Conservation (phyloP, 441 rosid species). For the Gossypium trilobum region DNA sequence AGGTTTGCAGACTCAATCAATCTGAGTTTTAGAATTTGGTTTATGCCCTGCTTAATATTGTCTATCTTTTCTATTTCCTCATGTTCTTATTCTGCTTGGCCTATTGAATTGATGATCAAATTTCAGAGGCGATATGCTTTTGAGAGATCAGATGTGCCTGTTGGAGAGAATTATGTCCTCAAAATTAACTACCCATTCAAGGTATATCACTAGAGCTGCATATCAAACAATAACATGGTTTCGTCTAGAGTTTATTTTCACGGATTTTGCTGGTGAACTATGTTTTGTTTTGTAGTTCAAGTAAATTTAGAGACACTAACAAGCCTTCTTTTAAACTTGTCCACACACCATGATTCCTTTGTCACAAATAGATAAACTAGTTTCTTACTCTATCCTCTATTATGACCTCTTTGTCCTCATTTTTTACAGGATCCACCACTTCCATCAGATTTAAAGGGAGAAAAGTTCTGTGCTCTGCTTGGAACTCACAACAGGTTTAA, state of each 20-base stretch:
- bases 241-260: background rate
- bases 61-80: background rate
- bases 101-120: conserved; percentile 19
- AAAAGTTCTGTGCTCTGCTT: conserved; percentile 65
- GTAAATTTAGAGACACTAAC: background rate
- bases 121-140: conserved; percentile 81
- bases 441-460: conserved; percentile 77
- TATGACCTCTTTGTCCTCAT: conserved; percentile 6
- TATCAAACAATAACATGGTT: conserved; percentile 2
- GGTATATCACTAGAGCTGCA: conserved; percentile 35
- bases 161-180: conserved; percentile 71
- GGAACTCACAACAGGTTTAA: conserved; percentile 83
- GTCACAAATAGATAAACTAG: conserved; percentile 5
- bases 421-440: conserved; percentile 71
- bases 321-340: conserved; percentile 1
- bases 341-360: conserved; percentile 9
- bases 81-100: conserved; percentile 9
- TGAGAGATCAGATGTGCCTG: conserved; percentile 65
- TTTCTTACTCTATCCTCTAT: background rate
- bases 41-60: background rate
- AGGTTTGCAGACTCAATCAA: conserved; percentile 45
- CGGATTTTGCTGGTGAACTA: background rate
- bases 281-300: background rate
- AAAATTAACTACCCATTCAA: conserved; percentile 84
- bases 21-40: conserved; percentile 6